phyloP scores from a whole-genome alignment of 2,329 filamentous ascomycete species.

The Periconia macrospinosa region DNA sequence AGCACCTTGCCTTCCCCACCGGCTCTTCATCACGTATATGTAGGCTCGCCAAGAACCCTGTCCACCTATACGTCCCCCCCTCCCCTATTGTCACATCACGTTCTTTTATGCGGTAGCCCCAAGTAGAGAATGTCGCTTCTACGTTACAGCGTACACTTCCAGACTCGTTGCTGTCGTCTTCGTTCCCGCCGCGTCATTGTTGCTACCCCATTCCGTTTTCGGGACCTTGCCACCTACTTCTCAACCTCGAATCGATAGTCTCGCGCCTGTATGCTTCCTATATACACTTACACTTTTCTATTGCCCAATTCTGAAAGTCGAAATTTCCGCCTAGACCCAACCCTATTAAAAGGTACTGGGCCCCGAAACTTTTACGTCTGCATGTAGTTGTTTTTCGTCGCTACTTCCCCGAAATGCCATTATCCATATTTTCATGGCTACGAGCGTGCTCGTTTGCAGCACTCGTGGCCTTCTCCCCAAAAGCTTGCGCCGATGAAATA shows the following conservation, averaged over 20 bases:
- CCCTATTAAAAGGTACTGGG: constrained; percentile 33
- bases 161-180: constrained; percentile 5
- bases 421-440: constrained; percentile 24
- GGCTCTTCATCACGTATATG: constrained; percentile 5
- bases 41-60: constrained; percentile 29
- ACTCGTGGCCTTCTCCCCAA: constrained; percentile 19
- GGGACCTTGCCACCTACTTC: constrained; percentile 4
- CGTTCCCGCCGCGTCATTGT: constrained; percentile 22
- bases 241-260: constrained; percentile 34
- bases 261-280: constrained; percentile 24
- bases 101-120: constrained; percentile 10
- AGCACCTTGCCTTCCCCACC: constrained; percentile 2
- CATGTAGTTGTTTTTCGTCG: constrained; percentile 19
- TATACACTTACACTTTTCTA: constrained; percentile 24
- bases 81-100: constrained; percentile 14
- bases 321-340: constrained; percentile 30
- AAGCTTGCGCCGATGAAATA: constrained; percentile 17
- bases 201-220: constrained; percentile 8
- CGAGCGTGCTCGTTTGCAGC: constrained; percentile 26
- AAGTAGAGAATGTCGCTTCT: constrained; percentile 16
- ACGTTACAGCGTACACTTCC: constrained; percentile 17
- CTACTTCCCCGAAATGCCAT: constrained; percentile 25
- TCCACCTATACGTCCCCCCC: constrained; percentile 1
- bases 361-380: constrained; percentile 23
- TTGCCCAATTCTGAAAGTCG: constrained; percentile 24